Base-by-base conservation (phyloP, 768 basidiomycete species). In the Serendipita indica region DNA sequence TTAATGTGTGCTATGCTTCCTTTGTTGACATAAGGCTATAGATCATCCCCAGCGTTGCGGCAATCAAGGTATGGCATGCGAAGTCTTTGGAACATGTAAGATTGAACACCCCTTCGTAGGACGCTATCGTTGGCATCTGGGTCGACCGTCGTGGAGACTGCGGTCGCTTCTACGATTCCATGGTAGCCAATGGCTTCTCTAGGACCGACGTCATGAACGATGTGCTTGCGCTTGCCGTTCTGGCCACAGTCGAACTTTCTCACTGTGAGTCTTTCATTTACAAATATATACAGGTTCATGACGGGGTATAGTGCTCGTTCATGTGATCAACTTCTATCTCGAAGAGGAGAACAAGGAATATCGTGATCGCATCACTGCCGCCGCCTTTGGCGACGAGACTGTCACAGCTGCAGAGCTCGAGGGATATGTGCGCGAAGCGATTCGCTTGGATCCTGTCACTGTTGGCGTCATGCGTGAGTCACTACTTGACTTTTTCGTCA, bases 251-350 rank as follows among this genome's bases (percentile, higher is more conserved):
- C 45, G 45, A 46, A 46, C 45, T 46, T 27, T 46, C 45, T 16
- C 45, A 46, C 25, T 22, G 45, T 46, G 25, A 14, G 45, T 27
- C 12, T 27, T 46, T n/a, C 22, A 12, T 13, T 16, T 46, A 46
- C 45, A 13, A n/a, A 46, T 27, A 46, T 22, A 46, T 18, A 37
- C 10, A 37, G 12, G 35, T 18, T 37, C 41, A 7, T n/a, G 18
- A 7, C n/a, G n/a, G n/a, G n/a, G n/a, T 27, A 33, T 33, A 85
- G 86, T 79, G 1, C 65, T 84, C 58, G 79, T 83, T 7, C 83
- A 89, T 61, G 71, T 79, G 16, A 66, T 88, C 61, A 79, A 89
- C 67, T 68, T 77, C 58, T 82, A 83, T 60, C 68, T 90, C 46
- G 79, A 78, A 39, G 72, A 75, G 12, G 37, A 57, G n/a, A 69